Evolutionary conservation across 108 stramenopile genomes (phyloP).

Genomic region (Skeletonema marinoi): DNA sequence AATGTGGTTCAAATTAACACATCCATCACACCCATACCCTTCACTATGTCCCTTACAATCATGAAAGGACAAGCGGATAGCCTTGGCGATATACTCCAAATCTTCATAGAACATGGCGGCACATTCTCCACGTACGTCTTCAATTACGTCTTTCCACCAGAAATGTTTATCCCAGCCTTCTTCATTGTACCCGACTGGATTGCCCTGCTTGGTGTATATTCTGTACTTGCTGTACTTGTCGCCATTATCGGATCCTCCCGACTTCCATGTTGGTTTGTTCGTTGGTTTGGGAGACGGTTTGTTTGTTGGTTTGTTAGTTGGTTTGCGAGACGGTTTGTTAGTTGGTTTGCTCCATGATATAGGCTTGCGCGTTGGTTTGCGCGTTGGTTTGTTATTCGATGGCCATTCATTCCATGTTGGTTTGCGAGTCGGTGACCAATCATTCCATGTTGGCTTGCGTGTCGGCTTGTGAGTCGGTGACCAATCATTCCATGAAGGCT

Average conservation of each 20-base stretch:
- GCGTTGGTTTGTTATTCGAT: neutral
- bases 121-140: neutral
- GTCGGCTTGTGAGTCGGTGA: neutral
- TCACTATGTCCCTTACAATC: neutral
- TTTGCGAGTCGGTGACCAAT: too few relatives aligned
- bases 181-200: neutral
- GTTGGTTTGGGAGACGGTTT: neutral
- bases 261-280: neutral
- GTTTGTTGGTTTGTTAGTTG: too few relatives aligned
- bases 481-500: neutral
- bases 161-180: neutral
- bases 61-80: neutral
- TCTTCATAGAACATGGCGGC: neutral
- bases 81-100: neutral
- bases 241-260: neutral
- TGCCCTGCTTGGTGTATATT: neutral
- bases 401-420: too few relatives aligned
- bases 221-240: neutral
- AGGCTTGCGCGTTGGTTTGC: too few relatives aligned
- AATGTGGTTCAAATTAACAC: neutral
- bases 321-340: too few relatives aligned
- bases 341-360: neutral
- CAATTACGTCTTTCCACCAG: neutral
- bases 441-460: too few relatives aligned
- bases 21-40: neutral